A percentile compares a stretch with the other conserved stretches of the same genome.
Evolutionary conservation across 1,284 basidiomycete genomes (phyloP).

Genomic region (Phlebopus sp.): DNA sequence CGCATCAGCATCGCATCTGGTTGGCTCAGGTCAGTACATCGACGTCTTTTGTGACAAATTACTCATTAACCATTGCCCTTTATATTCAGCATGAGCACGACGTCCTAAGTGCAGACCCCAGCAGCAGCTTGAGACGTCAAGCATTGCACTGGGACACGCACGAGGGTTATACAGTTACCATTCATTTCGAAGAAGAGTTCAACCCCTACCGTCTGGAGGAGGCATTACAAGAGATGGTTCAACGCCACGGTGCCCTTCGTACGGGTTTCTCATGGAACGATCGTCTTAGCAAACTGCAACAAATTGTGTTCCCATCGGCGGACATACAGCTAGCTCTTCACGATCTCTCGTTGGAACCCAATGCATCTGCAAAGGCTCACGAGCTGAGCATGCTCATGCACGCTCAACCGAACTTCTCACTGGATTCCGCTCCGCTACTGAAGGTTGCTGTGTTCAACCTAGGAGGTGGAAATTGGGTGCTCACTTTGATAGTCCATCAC

Average conservation of each 20-base stretch:
- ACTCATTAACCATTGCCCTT: background rate
- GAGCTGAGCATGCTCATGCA: constrained; percentile 26
- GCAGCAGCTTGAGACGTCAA: constrained; percentile 24
- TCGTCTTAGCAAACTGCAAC: constrained; percentile 23
- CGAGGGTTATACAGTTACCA: constrained; percentile 24
- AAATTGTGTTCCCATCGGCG: constrained; percentile 23
- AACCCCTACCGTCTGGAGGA: constrained; percentile 23
- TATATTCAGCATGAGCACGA: constrained; percentile 19
- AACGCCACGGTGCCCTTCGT: constrained; percentile 26
- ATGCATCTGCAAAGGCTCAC: constrained; percentile 24
- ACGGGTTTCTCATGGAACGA: constrained; percentile 29
- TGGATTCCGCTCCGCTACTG: constrained; percentile 22
- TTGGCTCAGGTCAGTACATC: constrained; percentile 23
- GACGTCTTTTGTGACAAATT: background rate
- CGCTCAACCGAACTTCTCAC: constrained; percentile 22
- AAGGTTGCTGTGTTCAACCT: constrained; percentile 24
- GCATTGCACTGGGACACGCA: constrained; percentile 32
- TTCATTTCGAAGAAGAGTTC: constrained; percentile 21
- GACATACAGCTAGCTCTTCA: constrained; percentile 17
- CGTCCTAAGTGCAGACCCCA: constrained; percentile 16
- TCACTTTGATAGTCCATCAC: constrained; percentile 26
- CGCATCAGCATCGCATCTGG: constrained; percentile 32
- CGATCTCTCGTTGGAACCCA: constrained; percentile 23
- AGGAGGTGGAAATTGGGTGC: constrained; percentile 21
- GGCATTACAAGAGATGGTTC: constrained; percentile 22